These are phyloP conservation scores for Onygenales sp. DNA, from an alignment of 2,329 filamentous ascomycete species.

Conservation along the genomic window DNA sequence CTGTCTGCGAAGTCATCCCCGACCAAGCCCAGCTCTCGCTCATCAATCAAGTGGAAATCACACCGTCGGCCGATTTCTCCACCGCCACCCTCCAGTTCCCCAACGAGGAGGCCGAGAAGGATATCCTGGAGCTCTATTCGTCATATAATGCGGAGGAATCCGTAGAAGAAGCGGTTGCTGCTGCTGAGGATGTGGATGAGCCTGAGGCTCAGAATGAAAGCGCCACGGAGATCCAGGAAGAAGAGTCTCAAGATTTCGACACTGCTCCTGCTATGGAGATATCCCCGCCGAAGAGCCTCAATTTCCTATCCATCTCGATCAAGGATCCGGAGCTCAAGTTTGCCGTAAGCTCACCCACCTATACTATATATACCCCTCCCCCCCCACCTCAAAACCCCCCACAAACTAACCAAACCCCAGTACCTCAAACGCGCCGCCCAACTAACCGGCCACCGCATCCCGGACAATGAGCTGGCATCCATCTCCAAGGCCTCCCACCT, in stretches of 20 bases:
- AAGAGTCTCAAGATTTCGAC: slow-evolving; percentile 2
- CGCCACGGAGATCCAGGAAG: slow-evolving; percentile 6
- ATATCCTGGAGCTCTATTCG: slow-evolving; percentile 26
- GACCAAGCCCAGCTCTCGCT: slow-evolving; percentile 21
- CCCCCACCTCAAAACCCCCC: neutral
- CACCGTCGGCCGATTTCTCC: slow-evolving; percentile 11
- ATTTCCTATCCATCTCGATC: slow-evolving; percentile 52
- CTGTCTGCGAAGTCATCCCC: slow-evolving; percentile 25
- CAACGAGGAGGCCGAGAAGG: slow-evolving; percentile 19
- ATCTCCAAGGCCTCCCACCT: slow-evolving; percentile 47
- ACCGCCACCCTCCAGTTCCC: slow-evolving; percentile 22
- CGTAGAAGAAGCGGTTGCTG: slow-evolving; percentile 1
- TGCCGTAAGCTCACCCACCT: slow-evolving; percentile 47
- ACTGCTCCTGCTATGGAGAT: neutral
- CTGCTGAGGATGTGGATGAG: neutral
- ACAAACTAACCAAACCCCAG: slow-evolving; percentile 37
- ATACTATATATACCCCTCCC: neutral
- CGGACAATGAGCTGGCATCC: slow-evolving; percentile 57
- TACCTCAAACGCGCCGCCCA: slow-evolving; percentile 72
- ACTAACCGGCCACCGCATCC: slow-evolving; percentile 65
- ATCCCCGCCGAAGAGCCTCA: slow-evolving; percentile 26
- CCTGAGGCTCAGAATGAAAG: neutral
- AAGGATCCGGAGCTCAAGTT: slow-evolving; percentile 57
- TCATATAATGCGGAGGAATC: slow-evolving; percentile 8
- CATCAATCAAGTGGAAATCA: slow-evolving; percentile 23